phyloP scores from a whole-genome alignment of 2,329 filamentous ascomycete species.

The Neonectria neomacrospora region DNA sequence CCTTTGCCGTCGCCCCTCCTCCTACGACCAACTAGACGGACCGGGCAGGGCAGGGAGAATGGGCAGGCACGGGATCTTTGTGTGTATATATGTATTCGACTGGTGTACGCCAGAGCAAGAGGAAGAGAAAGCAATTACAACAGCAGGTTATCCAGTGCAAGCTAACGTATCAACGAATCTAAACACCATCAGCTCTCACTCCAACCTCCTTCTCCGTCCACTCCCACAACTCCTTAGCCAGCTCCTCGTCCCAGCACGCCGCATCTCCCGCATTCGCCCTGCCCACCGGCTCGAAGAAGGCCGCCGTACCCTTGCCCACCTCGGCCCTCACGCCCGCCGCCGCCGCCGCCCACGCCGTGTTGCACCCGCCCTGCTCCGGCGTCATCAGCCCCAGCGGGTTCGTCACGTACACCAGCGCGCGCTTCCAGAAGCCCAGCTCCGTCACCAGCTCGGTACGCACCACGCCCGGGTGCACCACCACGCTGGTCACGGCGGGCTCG shows the following conservation, averaged over 20 bases:
- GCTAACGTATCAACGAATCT: background rate
- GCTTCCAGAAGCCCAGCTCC: constrained; percentile 38
- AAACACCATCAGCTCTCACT: constrained; percentile 14
- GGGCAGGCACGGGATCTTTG: constrained; percentile 5
- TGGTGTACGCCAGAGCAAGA: constrained; percentile 31
- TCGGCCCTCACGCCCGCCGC: constrained; percentile 31
- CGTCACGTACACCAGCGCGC: constrained; percentile 41
- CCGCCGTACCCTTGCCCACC: constrained; percentile 30
- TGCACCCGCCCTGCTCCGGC: constrained; percentile 45
- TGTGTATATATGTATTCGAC: constrained; percentile 44
- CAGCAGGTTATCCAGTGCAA: no score
- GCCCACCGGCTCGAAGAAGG: constrained; percentile 46
- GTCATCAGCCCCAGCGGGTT: constrained; percentile 38
- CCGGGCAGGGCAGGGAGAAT: constrained; percentile 10
- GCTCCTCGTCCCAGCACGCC: constrained; percentile 41
- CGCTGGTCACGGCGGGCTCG: constrained; percentile 54
- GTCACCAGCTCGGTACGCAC: constrained; percentile 46
- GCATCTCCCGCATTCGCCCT: constrained; percentile 34
- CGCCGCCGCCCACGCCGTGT: constrained; percentile 49
- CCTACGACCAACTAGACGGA: constrained; percentile 66
- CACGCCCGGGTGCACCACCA: constrained; percentile 62
- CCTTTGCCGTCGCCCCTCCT: constrained; percentile 78
- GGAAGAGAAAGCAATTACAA: constrained; percentile 31
- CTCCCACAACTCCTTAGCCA: constrained; percentile 52
- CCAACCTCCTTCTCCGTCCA: constrained; percentile 48